These are phyloP conservation scores for Fusarium sp. DNA, from an alignment of 2,329 filamentous ascomycete species.

Conservation along the genomic window DNA sequence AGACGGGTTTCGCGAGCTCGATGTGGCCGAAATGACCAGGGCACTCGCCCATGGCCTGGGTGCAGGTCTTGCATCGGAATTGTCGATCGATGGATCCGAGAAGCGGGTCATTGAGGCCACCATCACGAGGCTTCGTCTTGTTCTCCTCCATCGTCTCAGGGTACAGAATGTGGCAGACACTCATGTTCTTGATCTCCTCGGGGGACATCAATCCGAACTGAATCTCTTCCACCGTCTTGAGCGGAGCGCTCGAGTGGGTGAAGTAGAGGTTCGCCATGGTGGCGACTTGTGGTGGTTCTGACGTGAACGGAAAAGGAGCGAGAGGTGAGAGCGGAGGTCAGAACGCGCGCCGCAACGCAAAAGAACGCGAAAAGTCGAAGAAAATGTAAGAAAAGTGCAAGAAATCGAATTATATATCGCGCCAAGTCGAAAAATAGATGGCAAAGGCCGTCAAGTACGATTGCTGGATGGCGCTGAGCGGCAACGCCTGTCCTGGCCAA, in stretches of 20 bases:
- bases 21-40: constrained; percentile 99
- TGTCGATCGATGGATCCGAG: constrained; percentile 97
- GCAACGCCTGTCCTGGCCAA: constrained; percentile 62
- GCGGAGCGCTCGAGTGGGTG: constrained; percentile 91
- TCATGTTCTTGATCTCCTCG: constrained; percentile 99
- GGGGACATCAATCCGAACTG: constrained; percentile 98
- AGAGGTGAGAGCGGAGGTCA: constrained; percentile 44
- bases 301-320: constrained; percentile 47
- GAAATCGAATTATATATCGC: constrained; percentile 44
- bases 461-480: constrained; percentile 60
- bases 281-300: constrained; percentile 56
- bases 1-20: constrained; percentile 96
- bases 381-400: constrained; percentile 44
- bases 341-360: constrained; percentile 44
- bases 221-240: constrained; percentile 98
- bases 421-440: constrained; percentile 52
- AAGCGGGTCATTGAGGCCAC: constrained; percentile 94
- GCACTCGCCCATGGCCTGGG: constrained; percentile 95
- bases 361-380: constrained; percentile 47
- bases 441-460: constrained; percentile 50
- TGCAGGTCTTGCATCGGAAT: constrained; percentile 96
- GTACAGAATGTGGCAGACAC: constrained; percentile 94
- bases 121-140: constrained; percentile 89
- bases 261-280: constrained; percentile 95
- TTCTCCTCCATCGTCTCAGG: constrained; percentile 99